These are phyloP conservation scores for Penicillium sp. DNA, from an alignment of 2,329 filamentous ascomycete species.

Conservation along the genomic window DNA sequence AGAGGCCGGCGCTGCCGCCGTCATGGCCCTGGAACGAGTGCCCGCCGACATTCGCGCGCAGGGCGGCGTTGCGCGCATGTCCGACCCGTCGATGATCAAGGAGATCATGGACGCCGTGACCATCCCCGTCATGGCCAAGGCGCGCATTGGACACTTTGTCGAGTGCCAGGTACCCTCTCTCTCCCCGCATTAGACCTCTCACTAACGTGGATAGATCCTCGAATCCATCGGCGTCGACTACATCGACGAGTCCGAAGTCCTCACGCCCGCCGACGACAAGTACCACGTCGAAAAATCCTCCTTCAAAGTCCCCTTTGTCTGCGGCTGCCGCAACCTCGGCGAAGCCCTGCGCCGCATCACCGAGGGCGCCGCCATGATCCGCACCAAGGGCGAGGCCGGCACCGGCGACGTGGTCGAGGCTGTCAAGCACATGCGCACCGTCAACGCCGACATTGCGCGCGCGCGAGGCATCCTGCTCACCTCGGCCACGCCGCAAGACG, in stretches of 20 bases:
- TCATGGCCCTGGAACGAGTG: slow-evolving; percentile 98
- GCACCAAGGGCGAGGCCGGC: slow-evolving; percentile 96
- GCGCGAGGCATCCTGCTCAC: slow-evolving; percentile 55
- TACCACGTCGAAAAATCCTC: slow-evolving; percentile 87
- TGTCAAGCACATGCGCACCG: slow-evolving; percentile 90
- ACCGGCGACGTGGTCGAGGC: slow-evolving; percentile 97
- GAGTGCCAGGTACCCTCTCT: slow-evolving; percentile 94
- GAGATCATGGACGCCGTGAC: slow-evolving; percentile 93
- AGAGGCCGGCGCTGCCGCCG: slow-evolving; percentile 89
- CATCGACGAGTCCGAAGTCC: slow-evolving; percentile 96
- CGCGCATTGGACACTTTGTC: slow-evolving; percentile 94
- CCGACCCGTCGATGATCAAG: slow-evolving; percentile 88
- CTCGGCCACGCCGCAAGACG: slow-evolving; percentile 26
- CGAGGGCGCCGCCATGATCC: slow-evolving; percentile 97
- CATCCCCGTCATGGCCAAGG: slow-evolving; percentile 99
- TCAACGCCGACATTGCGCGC: slow-evolving; percentile 74
- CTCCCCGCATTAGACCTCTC: no score
- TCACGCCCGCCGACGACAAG: slow-evolving; percentile 86
- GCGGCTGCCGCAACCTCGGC: slow-evolving; percentile 89
- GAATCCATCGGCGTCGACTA: slow-evolving; percentile 94
- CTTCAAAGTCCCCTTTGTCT: slow-evolving; percentile 88
- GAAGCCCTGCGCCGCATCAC: slow-evolving; percentile 87
- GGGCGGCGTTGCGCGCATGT: slow-evolving; percentile 96
- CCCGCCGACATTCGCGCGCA: slow-evolving; percentile 91
- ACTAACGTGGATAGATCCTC: slow-evolving; percentile 67